phyloP scores from a whole-genome alignment of 2,329 filamentous ascomycete genomes.

The Epichloe glyceriae region DNA sequence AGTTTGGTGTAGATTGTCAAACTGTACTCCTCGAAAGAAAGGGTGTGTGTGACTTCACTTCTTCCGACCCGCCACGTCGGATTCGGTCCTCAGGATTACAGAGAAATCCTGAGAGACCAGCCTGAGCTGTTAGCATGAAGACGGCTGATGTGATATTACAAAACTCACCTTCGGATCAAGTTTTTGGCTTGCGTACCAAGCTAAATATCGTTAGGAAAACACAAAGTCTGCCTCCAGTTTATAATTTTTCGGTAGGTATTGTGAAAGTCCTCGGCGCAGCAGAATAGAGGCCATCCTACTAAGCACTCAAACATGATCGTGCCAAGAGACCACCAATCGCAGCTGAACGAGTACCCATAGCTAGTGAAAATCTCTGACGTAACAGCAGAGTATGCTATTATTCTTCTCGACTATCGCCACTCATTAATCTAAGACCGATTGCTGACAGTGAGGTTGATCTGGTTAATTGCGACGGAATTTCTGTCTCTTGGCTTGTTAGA shows the following conservation, averaged over 20 bases:
- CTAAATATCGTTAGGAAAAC: constrained; percentile 92
- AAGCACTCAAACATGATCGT: constrained; percentile 99
- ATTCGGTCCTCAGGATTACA: constrained; percentile 89
- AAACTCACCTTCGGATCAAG: constrained; percentile 69
- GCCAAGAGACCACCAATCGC: constrained; percentile 98
- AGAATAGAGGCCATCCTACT: constrained; percentile 98
- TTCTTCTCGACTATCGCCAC: constrained; percentile 86
- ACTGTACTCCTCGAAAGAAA: constrained; percentile 94
- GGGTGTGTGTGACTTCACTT: constrained; percentile 79
- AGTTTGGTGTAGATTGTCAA: constrained; percentile 82
- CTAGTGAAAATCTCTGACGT: constrained; percentile 97
- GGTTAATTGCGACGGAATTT: constrained; percentile 89
- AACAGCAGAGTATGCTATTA: constrained; percentile 97
- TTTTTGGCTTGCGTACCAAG: constrained; percentile 82
- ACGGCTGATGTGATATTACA: neutral
- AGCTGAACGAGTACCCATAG: constrained; percentile 90
- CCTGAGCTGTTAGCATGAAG: constrained; percentile 59
- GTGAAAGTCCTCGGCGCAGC: constrained; percentile 91
- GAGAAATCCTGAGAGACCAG: too few species aligned
- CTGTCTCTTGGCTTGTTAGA: constrained; percentile 66
- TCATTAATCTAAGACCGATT: constrained; percentile 98
- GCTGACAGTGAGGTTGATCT: constrained; percentile 95
- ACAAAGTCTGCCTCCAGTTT: constrained; percentile 90
- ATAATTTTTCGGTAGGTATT: constrained; percentile 99
- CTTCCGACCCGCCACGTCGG: constrained; percentile 71